Conservation (phyloP, 305 asterid species). For the Salvia sclarea region DNA sequence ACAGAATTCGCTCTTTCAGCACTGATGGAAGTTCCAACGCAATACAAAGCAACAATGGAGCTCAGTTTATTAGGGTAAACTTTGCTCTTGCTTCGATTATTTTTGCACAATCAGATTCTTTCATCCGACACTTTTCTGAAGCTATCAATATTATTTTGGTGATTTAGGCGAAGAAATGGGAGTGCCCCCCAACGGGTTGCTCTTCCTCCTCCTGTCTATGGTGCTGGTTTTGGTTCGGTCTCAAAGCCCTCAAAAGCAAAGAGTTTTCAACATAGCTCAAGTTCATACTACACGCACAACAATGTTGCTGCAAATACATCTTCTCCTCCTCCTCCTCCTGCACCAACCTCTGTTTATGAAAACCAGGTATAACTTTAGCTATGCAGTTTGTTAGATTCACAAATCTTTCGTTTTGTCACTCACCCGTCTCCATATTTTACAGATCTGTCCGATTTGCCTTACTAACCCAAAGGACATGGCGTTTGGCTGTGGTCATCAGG, state of each 20-base stretch:
- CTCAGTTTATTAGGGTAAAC: slow-evolving; percentile 81
- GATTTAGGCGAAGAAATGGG: slow-evolving; percentile 54
- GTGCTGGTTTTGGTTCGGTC: slow-evolving; percentile 39
- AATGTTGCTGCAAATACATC: slow-evolving; percentile 26
- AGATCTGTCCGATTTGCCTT: slow-evolving; percentile 95
- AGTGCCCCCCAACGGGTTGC: slow-evolving; percentile 59
- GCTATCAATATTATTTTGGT: slow-evolving; percentile 26
- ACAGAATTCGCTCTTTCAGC: slow-evolving; percentile 95
- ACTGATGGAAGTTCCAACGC: slow-evolving; percentile 91
- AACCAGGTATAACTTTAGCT: slow-evolving; percentile 49
- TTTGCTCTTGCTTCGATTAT: slow-evolving; percentile 15
- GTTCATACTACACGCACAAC: slow-evolving; percentile 30
- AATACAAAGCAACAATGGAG: slow-evolving; percentile 95
- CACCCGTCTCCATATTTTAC: slow-evolving; percentile 26
- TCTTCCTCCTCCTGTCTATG: slow-evolving; percentile 79
- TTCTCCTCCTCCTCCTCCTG: slow-evolving; percentile 31
- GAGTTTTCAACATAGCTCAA: slow-evolving; percentile 55
- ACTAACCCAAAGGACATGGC: slow-evolving; percentile 89
- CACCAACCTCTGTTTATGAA: slow-evolving; percentile 57
- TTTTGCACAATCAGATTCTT: neutral
- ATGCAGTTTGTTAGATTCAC: neutral
- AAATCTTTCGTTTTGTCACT: neutral
- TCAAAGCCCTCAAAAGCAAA: slow-evolving; percentile 52
- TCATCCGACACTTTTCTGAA: too few relatives aligned
- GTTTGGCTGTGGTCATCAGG: slow-evolving; percentile 99